phyloP scores from a whole-genome alignment of 169 alveolate species.

The Plasmodium sp. region DNA sequence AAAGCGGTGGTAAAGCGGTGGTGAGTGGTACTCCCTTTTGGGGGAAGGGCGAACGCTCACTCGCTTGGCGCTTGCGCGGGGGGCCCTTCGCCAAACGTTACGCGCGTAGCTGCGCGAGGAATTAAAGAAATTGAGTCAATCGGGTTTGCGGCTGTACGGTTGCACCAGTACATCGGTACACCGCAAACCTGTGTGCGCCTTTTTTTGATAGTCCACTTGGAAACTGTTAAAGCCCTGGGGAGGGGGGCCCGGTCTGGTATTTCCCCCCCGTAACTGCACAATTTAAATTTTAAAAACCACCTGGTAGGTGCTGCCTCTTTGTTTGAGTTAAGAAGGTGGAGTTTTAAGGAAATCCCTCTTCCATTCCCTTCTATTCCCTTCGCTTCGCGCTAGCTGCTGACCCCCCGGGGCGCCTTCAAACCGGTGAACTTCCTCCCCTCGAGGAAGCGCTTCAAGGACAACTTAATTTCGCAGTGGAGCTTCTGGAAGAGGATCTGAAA shows the following conservation, averaged over 20 bases:
- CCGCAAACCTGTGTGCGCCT: background rate
- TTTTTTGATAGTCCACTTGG: background rate
- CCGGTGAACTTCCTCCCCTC: background rate
- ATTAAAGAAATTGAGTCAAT: too few relatives aligned
- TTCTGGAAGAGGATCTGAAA: constrained; percentile 19
- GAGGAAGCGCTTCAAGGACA: constrained; percentile 9
- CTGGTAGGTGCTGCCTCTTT: background rate
- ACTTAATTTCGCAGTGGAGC: constrained; percentile 31
- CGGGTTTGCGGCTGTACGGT: background rate
- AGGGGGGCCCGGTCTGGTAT: background rate
- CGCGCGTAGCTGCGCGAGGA: background rate
- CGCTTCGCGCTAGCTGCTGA: background rate
- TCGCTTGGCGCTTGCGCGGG: background rate
- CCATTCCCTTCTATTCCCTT: background rate
- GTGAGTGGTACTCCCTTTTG: background rate
- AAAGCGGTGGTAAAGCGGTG: background rate
- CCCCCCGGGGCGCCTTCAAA: background rate
- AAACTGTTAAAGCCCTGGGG: background rate
- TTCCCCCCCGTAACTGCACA: background rate
- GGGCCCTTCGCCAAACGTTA: background rate
- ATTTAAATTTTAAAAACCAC: background rate
- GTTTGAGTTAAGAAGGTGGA: background rate
- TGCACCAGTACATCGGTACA: background rate
- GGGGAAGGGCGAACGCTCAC: background rate
- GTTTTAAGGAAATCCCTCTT: background rate